Conservation (phyloP, 495 filamentous ascomycete genomes). For the Cercophora scortea region DNA sequence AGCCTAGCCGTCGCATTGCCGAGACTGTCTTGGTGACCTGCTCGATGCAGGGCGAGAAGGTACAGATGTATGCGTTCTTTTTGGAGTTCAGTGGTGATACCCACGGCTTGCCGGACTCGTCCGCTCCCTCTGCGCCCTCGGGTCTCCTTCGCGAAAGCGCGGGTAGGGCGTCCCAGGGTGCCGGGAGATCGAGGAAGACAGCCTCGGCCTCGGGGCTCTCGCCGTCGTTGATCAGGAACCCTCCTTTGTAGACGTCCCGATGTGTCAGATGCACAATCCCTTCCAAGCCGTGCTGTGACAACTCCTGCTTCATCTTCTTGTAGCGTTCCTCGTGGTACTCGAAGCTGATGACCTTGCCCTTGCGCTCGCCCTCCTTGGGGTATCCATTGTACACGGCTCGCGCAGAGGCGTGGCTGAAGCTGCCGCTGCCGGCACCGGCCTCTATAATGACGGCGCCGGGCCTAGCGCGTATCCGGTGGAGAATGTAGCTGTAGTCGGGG, state of each 20-base stretch:
- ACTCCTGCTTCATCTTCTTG: constrained; percentile 62
- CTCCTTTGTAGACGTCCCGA: constrained; percentile 78
- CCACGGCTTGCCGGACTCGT: constrained; percentile 23
- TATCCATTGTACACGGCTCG: constrained; percentile 85
- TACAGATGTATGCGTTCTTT: constrained; percentile 67
- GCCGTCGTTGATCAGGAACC: background rate
- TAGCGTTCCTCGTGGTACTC: constrained; percentile 83
- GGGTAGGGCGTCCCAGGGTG: constrained; percentile 83
- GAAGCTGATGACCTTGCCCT: constrained; percentile 83
- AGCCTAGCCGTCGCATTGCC: constrained; percentile 66
- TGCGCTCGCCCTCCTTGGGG: constrained; percentile 30
- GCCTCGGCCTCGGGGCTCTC: background rate
- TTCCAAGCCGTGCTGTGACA: constrained; percentile 64
- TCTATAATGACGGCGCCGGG: constrained; percentile 81
- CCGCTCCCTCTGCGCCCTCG: constrained; percentile 2
- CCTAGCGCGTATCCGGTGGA: constrained; percentile 74
- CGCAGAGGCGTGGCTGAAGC: constrained; percentile 86
- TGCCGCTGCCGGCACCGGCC: constrained; percentile 89
- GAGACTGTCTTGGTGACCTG: constrained; percentile 81
- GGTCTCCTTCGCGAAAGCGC: constrained; percentile 62
- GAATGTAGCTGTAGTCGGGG: constrained; percentile 91
- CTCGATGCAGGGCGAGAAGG: constrained; percentile 94
- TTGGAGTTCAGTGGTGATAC: constrained; percentile 63
- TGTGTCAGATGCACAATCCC: constrained; percentile 73
- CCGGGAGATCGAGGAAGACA: constrained; percentile 87